These are phyloP conservation scores for Dothidotthia symphoricarpi DNA, from an alignment of 2,329 filamentous ascomycete genomes.

Conservation along the genomic window DNA sequence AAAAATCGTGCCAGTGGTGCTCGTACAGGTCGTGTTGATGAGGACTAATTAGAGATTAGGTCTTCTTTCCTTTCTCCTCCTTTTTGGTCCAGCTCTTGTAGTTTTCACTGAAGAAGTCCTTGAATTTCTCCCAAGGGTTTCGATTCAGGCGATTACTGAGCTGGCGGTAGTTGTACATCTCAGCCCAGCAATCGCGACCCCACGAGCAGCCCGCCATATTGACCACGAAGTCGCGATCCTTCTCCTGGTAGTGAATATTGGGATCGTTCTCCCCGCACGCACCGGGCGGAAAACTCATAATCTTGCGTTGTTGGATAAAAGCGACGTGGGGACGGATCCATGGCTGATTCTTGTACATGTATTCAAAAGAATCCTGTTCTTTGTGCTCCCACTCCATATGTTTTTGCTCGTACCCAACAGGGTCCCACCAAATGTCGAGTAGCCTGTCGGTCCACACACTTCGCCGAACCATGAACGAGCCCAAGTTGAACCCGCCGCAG, in stretches of 20 bases:
- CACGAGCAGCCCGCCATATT: conserved; percentile 99
- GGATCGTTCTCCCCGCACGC: conserved; percentile 81
- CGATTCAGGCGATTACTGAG: conserved; percentile 88
- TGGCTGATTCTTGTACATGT: conserved; percentile 85
- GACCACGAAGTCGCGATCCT: conserved; percentile 87
- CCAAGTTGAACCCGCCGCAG: conserved; percentile 92
- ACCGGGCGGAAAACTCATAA: conserved; percentile 91
- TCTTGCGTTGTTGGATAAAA: conserved; percentile 85
- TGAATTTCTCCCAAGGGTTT: conserved; percentile 70
- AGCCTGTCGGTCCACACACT: conserved; percentile 87
- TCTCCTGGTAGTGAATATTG: conserved; percentile 79
- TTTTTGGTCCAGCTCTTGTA: conserved; percentile 31
- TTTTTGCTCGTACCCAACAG: conserved; percentile 93
- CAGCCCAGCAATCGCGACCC: conserved; percentile 95
- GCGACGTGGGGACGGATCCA: conserved; percentile 88
- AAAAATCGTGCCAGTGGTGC: neutral
- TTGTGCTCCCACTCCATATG: conserved; percentile 99
- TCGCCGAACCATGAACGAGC: conserved; percentile 87
- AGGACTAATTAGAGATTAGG: conserved; percentile 1
- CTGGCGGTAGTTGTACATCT: conserved; percentile 94
- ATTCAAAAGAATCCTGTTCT: conserved; percentile 92
- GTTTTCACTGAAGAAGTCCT: conserved; percentile 47
- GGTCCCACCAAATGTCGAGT: conserved; percentile 98
- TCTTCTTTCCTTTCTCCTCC: conserved; percentile 27
- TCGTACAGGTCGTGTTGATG: neutral